Evolutionary conservation across 768 basidiomycete species (phyloP), one percentile per base, ranked within the genome.

Genomic region (Paxillus involutus): DNA sequence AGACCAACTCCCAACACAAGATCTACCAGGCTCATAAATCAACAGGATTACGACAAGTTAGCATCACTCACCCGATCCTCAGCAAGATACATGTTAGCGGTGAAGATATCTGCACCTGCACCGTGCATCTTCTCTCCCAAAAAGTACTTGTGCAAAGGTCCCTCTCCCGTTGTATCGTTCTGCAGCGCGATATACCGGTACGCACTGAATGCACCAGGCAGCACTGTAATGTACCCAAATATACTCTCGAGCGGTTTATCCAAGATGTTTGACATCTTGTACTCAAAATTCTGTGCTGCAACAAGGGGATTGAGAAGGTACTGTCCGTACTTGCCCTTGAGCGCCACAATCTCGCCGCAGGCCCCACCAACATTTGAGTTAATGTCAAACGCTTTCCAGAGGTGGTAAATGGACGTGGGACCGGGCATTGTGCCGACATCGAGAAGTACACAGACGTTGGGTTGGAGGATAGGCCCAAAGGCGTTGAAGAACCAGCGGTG

Each of bases 401-500:
- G 74, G 63, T 94, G 93, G 69, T 96, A 96, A 55, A 96, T 91
- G 10, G 83, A 84, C 49, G 88, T 93, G 9, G 91, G 86, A 4
- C 91, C 92, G 0, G 94, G 94, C 80, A 85, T 85, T 0, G 86
- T 88, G 16, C 86, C 86, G 40, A 96, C 94, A 61, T 96, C 94
- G 26, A 97, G 82, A 13, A 97, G 80, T 10, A 96, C 85, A 65
- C 94, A 96, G 36, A 97, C 93, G 62, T 94, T 96, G 29, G 94
- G 88, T 59, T 89, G 81, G n/a, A 91, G 78, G 47, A 92, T 78
- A 6, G 87, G 82, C 0, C 86, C 87, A 66, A 91, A 92, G 37
- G 89, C 88, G 65, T 94, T 94, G 80, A 95, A 96, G 75, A 95
- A 95, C 94, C 93, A 95, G 33, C 88, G 78, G 61, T 95, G 93